Percentiles rank a stretch among this genome's conserved stretches.
phyloP scores from a whole-genome alignment of 2,329 filamentous ascomycete species.

The Lanzia echinophila region DNA sequence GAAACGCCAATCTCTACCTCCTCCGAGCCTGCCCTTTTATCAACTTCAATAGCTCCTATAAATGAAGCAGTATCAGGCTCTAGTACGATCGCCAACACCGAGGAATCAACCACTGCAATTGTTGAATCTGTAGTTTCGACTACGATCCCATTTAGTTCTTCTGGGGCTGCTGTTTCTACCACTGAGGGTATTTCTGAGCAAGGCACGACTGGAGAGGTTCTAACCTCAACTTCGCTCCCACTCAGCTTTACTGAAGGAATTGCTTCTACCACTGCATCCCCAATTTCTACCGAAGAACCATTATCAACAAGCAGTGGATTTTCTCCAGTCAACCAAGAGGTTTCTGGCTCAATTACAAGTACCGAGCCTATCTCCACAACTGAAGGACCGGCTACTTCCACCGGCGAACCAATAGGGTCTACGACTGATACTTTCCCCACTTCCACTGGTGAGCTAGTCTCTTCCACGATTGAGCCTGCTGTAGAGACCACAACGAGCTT shows the following conservation, averaged over 20 bases:
- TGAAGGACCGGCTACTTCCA: background rate
- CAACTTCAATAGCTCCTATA: no score
- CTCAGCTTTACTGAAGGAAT: background rate
- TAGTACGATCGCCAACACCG: no score
- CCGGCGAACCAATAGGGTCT: background rate
- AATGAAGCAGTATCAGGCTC: no score
- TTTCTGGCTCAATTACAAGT: background rate
- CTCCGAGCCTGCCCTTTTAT: no score
- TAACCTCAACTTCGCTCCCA: background rate
- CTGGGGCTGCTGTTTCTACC: no score
- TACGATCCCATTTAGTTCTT: no score
- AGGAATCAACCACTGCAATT: no score
- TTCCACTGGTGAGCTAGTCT: background rate
- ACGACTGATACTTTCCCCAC: background rate
- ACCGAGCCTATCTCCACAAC: background rate
- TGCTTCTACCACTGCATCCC: background rate
- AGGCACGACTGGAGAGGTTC: background rate
- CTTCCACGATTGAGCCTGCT: background rate
- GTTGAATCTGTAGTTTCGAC: no score
- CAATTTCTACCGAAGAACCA: background rate
- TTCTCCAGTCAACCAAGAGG: background rate
- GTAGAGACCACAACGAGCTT: background rate
- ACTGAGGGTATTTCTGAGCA: background rate
- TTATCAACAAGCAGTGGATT: background rate
- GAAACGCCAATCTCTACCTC: no score